These are phyloP conservation scores for Cutaneotrichosporon mucoides DNA, from an alignment of 1,284 basidiomycete genomes.

Conservation along the genomic window DNA sequence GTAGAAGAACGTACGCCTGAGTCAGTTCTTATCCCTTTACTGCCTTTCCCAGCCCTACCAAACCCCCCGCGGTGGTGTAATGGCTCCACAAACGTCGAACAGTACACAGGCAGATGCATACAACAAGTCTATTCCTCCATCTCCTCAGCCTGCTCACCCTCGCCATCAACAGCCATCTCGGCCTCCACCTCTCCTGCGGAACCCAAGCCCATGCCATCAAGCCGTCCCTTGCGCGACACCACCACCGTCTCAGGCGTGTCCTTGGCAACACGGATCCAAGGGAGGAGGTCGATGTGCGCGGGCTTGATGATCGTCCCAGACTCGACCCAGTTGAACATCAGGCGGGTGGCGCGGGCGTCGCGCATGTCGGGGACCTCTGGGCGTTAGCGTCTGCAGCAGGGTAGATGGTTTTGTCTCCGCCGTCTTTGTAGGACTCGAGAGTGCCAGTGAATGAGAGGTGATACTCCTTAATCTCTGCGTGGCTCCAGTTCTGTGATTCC, in stretches of 20 bases:
- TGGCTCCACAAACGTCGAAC: too few species aligned
- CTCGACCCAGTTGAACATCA: constrained; percentile 74
- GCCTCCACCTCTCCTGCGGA: neutral
- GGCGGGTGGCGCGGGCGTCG: constrained; percentile 62
- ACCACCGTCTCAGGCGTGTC: constrained; percentile 27
- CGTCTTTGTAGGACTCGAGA: too few species aligned
- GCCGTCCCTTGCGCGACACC: constrained; percentile 25
- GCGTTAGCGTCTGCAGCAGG: constrained; percentile 1
- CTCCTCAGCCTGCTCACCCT: neutral
- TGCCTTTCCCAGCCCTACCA: too few species aligned
- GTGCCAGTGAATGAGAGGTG: too few species aligned
- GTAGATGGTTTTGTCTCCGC: too few species aligned
- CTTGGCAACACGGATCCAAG: constrained; percentile 35
- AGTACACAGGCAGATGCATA: neutral
- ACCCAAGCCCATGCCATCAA: constrained; percentile 34
- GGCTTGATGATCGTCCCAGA: constrained; percentile 54
- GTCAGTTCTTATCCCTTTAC: too few species aligned
- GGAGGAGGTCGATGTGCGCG: constrained; percentile 63
- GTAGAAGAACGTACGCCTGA: too few species aligned
- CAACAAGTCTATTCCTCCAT: constrained; percentile 2
- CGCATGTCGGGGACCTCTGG: constrained; percentile 82
- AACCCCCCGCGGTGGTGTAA: too few species aligned
- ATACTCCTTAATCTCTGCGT: too few species aligned
- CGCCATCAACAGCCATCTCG: neutral
- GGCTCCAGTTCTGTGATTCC: too few species aligned